Evolutionary conservation across 2,329 filamentous ascomycete species (phyloP).

Genomic region (Exophiala mesophila): DNA sequence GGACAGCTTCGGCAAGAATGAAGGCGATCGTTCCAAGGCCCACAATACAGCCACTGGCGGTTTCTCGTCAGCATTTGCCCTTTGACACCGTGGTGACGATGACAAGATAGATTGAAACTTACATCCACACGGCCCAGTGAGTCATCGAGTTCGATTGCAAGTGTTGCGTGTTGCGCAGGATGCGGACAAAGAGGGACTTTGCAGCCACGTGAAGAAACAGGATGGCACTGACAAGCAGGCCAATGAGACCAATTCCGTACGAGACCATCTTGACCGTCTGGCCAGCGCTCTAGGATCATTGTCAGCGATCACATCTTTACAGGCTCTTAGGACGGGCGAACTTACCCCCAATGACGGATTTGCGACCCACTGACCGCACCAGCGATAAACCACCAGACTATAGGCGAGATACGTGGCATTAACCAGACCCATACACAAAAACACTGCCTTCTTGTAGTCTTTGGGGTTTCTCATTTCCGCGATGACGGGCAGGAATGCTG

Average conservation of each 20-base stretch:
- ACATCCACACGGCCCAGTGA: conserved; percentile 51
- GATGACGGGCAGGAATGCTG: conserved; percentile 83
- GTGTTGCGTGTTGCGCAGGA: conserved; percentile 49
- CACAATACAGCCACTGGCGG: conserved; percentile 36
- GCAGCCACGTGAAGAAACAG: conserved; percentile 44
- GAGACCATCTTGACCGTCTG: conserved; percentile 39
- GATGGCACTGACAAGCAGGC: conserved; percentile 37
- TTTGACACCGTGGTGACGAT: too few species aligned
- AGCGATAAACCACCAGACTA: conserved; percentile 43
- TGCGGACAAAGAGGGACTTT: conserved; percentile 54
- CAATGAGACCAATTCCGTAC: conserved; percentile 37
- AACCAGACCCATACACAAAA: conserved; percentile 59
- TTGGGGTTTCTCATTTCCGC: conserved; percentile 77
- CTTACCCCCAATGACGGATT: conserved; percentile 41
- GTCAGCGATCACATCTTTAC: too few species aligned
- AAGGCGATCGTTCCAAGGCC: conserved; percentile 43
- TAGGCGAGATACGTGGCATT: conserved; percentile 34
- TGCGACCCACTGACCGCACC: conserved; percentile 43
- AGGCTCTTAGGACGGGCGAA: too few species aligned
- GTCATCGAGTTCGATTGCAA: conserved; percentile 47
- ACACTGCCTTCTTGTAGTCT: conserved; percentile 88
- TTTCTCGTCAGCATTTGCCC: too few species aligned
- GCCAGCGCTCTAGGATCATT: conserved; percentile 42
- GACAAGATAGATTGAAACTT: neutral
- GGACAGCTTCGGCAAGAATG: conserved; percentile 50